Percentiles rank a stretch among this genome's conserved stretches.
phyloP scores from a whole-genome alignment of 176 grass and related monocot species.

The Poa pratensis region DNA sequence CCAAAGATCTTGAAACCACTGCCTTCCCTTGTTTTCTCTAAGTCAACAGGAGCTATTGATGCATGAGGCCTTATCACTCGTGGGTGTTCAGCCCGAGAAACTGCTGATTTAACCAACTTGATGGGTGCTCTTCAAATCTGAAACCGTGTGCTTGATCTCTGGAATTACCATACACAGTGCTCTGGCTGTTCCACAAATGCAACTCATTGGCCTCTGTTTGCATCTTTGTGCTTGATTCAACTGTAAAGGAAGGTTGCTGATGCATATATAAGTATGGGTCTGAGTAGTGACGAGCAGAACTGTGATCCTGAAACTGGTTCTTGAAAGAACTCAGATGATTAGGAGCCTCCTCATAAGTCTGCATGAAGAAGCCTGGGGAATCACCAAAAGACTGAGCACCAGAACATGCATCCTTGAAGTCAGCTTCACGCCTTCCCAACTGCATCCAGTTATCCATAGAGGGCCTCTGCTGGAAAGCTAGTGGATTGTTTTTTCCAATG shows the following conservation, averaged over 20 bases:
- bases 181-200: constrained; percentile 48
- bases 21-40: constrained; percentile 68
- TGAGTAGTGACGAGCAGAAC: constrained; percentile 41
- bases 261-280: constrained; percentile 54
- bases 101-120: constrained; percentile 64
- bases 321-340: constrained; percentile 43
- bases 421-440: constrained; percentile 56
- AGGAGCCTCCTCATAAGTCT: constrained; percentile 60
- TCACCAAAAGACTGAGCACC: constrained; percentile 50
- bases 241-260: constrained; percentile 49
- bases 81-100: constrained; percentile 44
- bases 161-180: constrained; percentile 43
- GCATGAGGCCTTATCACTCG: constrained; percentile 64
- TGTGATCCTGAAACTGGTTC: constrained; percentile 57
- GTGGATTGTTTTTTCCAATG: constrained; percentile 31
- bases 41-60: constrained; percentile 61
- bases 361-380: constrained; percentile 51
- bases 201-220: constrained; percentile 39
- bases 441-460: constrained; percentile 60
- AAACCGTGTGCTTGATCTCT: constrained; percentile 55
- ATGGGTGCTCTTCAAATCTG: constrained; percentile 47
- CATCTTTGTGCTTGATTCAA: constrained; percentile 55
- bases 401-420: constrained; percentile 53
- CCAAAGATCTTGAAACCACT: constrained; percentile 87
- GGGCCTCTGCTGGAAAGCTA: constrained; percentile 52